Percentiles rank a stretch among this genome's conserved stretches.
Evolutionary conservation across 2,329 filamentous ascomycete species (phyloP).

Genomic region (Neonectria punicea): DNA sequence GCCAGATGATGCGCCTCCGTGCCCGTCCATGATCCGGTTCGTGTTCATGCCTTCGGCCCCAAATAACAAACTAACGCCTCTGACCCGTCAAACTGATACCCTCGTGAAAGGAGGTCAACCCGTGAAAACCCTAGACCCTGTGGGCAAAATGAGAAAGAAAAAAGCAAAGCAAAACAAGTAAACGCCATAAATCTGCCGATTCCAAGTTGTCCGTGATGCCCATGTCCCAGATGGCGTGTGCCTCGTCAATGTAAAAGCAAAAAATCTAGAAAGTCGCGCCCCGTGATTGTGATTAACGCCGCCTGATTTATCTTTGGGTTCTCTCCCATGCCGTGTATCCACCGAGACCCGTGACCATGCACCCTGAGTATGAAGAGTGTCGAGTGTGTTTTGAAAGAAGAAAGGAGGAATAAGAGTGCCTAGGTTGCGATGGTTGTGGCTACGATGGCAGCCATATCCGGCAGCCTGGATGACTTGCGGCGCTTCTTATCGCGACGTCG

Average conservation of each 20-base stretch:
- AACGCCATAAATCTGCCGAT: constrained; percentile 28
- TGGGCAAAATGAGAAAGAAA: not conserved
- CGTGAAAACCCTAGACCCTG: not conserved
- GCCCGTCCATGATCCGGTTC: not conserved
- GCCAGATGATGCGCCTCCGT: constrained; percentile 5
- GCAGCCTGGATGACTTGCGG: constrained; percentile 22
- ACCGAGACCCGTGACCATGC: constrained; percentile 21
- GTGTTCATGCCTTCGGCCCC: not conserved
- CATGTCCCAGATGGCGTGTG: constrained; percentile 28
- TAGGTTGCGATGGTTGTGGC: constrained; percentile 9
- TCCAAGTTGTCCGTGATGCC: constrained; percentile 2
- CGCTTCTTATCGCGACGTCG: constrained; percentile 41
- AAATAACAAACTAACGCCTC: constrained; percentile 2
- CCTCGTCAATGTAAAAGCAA: constrained; percentile 36
- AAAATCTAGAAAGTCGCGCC: constrained; percentile 18
- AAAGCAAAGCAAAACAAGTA: not conserved
- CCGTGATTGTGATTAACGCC: constrained; percentile 33
- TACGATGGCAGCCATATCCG: constrained; percentile 15
- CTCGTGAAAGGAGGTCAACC: not conserved
- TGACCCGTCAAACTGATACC: not conserved
- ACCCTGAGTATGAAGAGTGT: constrained; percentile 14
- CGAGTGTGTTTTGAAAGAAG: not conserved
- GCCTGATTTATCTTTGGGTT: constrained; percentile 16
- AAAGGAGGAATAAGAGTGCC: not conserved
- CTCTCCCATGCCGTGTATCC: constrained; percentile 13